Evolutionary conservation across 208 protist genomes (phyloP).

Genomic region (Porcisia deanei): DNA sequence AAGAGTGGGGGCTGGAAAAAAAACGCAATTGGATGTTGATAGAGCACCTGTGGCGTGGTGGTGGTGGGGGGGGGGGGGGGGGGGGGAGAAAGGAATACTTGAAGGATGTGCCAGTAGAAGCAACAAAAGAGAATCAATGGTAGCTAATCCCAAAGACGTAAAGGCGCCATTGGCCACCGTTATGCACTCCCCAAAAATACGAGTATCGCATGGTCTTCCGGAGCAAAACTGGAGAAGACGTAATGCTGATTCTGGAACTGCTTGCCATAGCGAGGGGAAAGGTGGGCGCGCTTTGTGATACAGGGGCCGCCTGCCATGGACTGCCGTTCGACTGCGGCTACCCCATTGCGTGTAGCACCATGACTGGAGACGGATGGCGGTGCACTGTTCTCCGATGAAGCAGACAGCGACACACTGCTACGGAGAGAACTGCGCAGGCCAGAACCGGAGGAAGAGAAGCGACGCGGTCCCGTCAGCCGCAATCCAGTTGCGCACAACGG

Average conservation of each 20-base stretch:
- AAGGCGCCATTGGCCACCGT: not conserved
- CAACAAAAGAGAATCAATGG: not conserved
- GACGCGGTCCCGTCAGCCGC: not conserved
- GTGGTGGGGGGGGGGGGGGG: no score
- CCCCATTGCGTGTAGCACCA: not conserved
- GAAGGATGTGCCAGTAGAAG: not conserved
- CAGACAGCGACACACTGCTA: not conserved
- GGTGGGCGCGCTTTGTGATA: conserved; percentile 22
- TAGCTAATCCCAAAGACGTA: not conserved
- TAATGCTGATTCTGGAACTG: conserved; percentile 31
- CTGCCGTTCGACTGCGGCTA: not conserved
- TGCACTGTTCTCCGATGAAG: not conserved
- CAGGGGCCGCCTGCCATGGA: not conserved
- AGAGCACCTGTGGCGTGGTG: no score
- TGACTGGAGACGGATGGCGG: not conserved
- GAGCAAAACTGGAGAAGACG: conserved; percentile 36
- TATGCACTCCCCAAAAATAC: conserved; percentile 40
- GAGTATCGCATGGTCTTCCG: conserved; percentile 32
- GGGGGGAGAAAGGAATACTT: no score
- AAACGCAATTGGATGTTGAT: no score
- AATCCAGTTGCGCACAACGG: not conserved
- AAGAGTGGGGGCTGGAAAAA: no score
- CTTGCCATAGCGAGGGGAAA: conserved; percentile 20
- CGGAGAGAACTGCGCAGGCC: conserved; percentile 2
- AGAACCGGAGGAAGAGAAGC: not conserved